Evolutionary conservation across 352 stramenopile genomes (phyloP), one percentile per base, ranked within the genome.

Genomic region (Phytophthora ramorum): DNA sequence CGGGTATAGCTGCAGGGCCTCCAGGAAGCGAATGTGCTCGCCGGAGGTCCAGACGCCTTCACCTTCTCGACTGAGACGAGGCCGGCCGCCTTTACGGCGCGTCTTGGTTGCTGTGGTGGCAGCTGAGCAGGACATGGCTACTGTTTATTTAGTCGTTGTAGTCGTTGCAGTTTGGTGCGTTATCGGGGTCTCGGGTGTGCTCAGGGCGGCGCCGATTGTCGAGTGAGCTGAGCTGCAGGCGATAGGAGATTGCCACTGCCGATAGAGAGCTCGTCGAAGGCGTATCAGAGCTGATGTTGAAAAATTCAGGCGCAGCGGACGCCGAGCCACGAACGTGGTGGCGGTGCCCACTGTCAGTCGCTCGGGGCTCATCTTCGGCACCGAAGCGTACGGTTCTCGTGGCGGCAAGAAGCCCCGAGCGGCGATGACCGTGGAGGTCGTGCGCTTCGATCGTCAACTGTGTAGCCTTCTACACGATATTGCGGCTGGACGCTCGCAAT

Each of bases 21-120:
- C 71, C 19, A 85, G 71, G 74, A 85, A 85, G 41, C 76, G 76
- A 17, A 57, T 63, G 56, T 85, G 74, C 61, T 85, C 74, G 16
- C 49, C 26, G 26, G 73, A 30, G 2, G 76, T 82, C 74, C 76
- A 85, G 2, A 84, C 63, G 34, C 76, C 73, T 14, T 74, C 65
- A 5, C 73, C 73, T 53, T 81, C 73, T 13, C 52, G 51, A 30
- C 73, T 81, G 57, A 81, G 48, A 55, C 73, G 73, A 50, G 64
- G 58, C 12, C 17, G 57, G 34, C 13, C 60, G 32, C 48, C 58
- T 45, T 62, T 67, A 26, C 67, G 71, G 14, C 56, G 43, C 9
- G 40, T 45, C 30, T 71, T 66, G 26, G 26, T 32, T 32, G 26
- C 26, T 3, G 22, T 24, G 22, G 22, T 24, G 50, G 41, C 43